These are phyloP conservation scores for Candida labiduridarum DNA, from an alignment of 1,139 yeast genomes.

Conservation along the genomic window DNA sequence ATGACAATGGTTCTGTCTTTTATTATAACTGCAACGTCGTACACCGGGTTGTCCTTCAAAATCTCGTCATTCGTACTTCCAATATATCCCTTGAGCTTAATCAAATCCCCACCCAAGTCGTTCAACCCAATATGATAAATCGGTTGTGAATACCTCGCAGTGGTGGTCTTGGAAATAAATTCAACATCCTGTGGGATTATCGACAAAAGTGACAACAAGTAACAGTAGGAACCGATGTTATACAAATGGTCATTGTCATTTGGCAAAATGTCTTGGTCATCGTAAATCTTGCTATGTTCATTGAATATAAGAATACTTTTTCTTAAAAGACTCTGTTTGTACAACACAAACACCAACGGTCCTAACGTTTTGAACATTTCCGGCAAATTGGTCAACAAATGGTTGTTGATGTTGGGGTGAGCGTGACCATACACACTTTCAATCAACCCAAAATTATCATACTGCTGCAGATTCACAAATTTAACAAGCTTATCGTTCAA, in stretches of 20 bases:
- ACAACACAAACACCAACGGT: slow-evolving; percentile 69
- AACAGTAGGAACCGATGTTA: slow-evolving; percentile 33
- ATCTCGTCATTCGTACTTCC: slow-evolving; percentile 78
- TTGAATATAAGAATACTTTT: slow-evolving; percentile 63
- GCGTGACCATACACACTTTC: slow-evolving; percentile 21
- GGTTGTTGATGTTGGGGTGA: slow-evolving; percentile 31
- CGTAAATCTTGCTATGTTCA: slow-evolving; percentile 30
- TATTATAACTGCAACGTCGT: slow-evolving; percentile 50
- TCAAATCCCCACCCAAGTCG: slow-evolving; percentile 39
- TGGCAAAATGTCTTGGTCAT: slow-evolving; percentile 10
- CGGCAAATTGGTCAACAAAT: slow-evolving; percentile 53
- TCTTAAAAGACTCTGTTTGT: slow-evolving; percentile 68
- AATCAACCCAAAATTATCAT: slow-evolving; percentile 23
- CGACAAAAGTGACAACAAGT: slow-evolving; percentile 38
- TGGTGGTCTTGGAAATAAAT: slow-evolving; percentile 18
- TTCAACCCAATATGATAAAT: slow-evolving; percentile 67
- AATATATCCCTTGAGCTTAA: slow-evolving; percentile 42
- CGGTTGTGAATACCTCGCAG: slow-evolving; percentile 41
- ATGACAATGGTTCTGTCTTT: slow-evolving; percentile 12
- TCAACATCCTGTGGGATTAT: slow-evolving; percentile 38
- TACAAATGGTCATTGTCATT: slow-evolving; percentile 10
- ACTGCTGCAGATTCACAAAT: slow-evolving; percentile 30
- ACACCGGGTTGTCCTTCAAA: slow-evolving; percentile 54
- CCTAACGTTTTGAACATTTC: slow-evolving; percentile 59
- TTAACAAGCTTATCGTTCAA: slow-evolving; percentile 44